Evolutionary conservation across 306 rosid species (phyloP).

Genomic region (Corylus heterophylla): DNA sequence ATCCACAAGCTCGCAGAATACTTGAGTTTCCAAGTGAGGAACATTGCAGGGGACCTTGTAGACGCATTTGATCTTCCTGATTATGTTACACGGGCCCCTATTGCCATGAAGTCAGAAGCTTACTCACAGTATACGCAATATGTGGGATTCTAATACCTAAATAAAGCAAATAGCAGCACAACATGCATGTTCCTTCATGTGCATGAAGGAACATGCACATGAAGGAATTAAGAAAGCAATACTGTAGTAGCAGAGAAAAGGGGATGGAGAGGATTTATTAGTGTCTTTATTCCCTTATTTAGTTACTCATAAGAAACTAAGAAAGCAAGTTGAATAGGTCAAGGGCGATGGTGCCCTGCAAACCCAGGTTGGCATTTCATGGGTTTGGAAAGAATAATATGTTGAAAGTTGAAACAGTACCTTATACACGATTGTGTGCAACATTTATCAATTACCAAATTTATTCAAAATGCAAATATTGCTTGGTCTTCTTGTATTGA

Average conservation of each 20-base stretch:
- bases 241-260: not conserved
- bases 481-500: not conserved
- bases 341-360: not conserved
- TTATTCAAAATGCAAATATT: not conserved
- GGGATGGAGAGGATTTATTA: not conserved
- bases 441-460: not conserved
- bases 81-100: conserved; percentile 81
- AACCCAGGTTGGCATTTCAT: not conserved
- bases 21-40: conserved; percentile 88
- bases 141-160: conserved; percentile 59
- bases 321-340: not conserved
- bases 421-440: not conserved
- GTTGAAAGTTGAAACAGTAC: not conserved
- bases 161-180: not conserved
- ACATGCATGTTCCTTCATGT: no score
- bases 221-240: not conserved
- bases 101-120: conserved; percentile 79
- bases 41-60: conserved; percentile 77
- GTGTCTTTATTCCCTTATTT: not conserved
- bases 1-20: conserved; percentile 83
- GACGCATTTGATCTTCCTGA: conserved; percentile 90
- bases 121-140: conserved; percentile 76
- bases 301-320: not conserved
- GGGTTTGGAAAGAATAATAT: not conserved
- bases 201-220: not conserved